phyloP scores from a whole-genome alignment of 768 basidiomycete genomes.

The Boletales sp. region DNA sequence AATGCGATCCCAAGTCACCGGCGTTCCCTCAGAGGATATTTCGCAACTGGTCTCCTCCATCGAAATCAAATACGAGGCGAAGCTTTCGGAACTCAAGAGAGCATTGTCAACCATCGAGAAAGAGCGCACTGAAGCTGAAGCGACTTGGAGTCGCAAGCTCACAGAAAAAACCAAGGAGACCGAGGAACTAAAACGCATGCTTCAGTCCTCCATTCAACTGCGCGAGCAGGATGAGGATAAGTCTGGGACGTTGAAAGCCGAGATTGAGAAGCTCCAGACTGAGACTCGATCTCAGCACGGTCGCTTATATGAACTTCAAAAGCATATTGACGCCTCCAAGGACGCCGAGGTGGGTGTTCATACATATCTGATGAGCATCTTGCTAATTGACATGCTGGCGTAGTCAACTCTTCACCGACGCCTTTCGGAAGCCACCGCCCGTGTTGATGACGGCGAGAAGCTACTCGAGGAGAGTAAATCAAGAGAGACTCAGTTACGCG shows the following conservation, averaged over 20 bases:
- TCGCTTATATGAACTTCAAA: constrained; percentile 54
- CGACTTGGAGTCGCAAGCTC: constrained; percentile 85
- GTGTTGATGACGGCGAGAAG: constrained; percentile 53
- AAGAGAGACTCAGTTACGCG: constrained; percentile 65
- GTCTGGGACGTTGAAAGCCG: constrained; percentile 46
- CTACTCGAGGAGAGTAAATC: constrained; percentile 70
- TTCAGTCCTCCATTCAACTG: constrained; percentile 56
- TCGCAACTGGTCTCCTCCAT: constrained; percentile 70
- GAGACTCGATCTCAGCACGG: constrained; percentile 46
- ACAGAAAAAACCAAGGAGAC: constrained; percentile 73
- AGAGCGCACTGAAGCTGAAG: constrained; percentile 84
- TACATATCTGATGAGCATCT: neutral
- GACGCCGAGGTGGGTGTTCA: constrained; percentile 59
- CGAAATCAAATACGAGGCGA: constrained; percentile 74
- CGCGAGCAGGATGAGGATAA: constrained; percentile 57
- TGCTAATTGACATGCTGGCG: constrained; percentile 9
- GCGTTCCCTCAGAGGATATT: constrained; percentile 56
- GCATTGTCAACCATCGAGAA: constrained; percentile 64
- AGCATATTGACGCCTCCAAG: constrained; percentile 43
- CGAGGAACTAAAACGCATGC: constrained; percentile 60
- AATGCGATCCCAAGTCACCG: constrained; percentile 38
- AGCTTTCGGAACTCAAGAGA: constrained; percentile 65
- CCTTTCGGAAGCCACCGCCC: constrained; percentile 45
- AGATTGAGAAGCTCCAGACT: constrained; percentile 51
- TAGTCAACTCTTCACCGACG: constrained; percentile 46